Conservation (phyloP, 805 yeast species). For the Millerago galiae region DNA sequence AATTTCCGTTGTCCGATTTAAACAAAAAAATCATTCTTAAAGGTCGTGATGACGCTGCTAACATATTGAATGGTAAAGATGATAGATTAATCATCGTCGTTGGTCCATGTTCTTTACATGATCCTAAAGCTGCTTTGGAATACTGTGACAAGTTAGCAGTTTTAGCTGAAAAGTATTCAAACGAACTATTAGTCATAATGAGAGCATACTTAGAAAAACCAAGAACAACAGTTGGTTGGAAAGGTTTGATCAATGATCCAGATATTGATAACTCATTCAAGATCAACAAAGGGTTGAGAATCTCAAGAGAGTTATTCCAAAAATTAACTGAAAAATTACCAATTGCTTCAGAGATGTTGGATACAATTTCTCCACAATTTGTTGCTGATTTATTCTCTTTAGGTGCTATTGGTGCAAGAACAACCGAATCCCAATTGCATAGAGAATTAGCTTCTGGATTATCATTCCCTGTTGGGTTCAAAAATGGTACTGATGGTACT, state of each 20-base stretch:
- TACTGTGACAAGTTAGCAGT: conserved; percentile 64
- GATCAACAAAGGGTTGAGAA: conserved; percentile 89
- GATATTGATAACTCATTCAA: conserved; percentile 89
- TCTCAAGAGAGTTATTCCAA: conserved; percentile 80
- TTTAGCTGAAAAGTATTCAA: conserved; percentile 54
- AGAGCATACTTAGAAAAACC: conserved; percentile 98
- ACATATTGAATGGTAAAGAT: conserved; percentile 72
- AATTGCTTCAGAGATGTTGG: conserved; percentile 96
- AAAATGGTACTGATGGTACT: conserved; percentile 96
- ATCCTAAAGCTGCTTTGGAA: conserved; percentile 85
- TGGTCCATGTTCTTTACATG: conserved; percentile 98
- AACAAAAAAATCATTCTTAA: conserved; percentile 58
- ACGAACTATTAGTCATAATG: conserved; percentile 84
- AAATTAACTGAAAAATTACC: conserved; percentile 80
- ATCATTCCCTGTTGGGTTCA: conserved; percentile 97
- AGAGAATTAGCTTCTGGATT: conserved; percentile 95
- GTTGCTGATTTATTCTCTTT: conserved; percentile 87
- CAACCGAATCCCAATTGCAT: conserved; percentile 96
- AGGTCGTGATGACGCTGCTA: conserved; percentile 72
- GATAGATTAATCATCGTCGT: conserved; percentile 85
- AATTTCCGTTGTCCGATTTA: conserved; percentile 58
- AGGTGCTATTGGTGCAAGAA: conserved; percentile 99
- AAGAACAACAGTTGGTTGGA: conserved; percentile 99
- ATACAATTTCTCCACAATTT: conserved; percentile 95
- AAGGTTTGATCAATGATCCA: conserved; percentile 95